Evolutionary conservation across 352 stramenopile species (phyloP).

Genomic region (Plasmopara viticola): DNA sequence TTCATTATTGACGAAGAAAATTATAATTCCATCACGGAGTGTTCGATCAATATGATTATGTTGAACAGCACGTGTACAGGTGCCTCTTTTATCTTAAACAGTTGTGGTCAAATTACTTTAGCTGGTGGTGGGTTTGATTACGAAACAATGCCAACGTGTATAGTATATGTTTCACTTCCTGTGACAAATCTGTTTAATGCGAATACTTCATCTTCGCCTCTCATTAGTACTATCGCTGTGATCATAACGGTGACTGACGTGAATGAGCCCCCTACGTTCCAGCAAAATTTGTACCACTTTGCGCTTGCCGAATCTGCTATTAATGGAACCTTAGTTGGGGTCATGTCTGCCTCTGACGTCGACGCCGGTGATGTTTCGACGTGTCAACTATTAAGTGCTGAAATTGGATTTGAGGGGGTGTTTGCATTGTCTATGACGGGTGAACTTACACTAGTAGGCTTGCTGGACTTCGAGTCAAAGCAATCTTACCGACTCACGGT

Average conservation of each 20-base stretch:
- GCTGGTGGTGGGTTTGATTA: conserved; percentile 14
- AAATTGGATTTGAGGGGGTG: conserved; percentile 5
- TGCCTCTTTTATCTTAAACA: conserved; percentile 10
- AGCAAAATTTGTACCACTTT: conserved; percentile 13
- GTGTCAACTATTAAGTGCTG: conserved; percentile 8
- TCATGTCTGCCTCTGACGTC: conserved; percentile 10
- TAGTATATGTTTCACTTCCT: conserved; percentile 13
- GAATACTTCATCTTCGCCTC: conserved; percentile 3
- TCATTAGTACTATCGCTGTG: conserved; percentile 6
- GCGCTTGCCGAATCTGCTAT: conserved; percentile 8
- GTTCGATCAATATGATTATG: conserved; percentile 12
- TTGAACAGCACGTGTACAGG: conserved; percentile 16
- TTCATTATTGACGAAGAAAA: conserved; percentile 27
- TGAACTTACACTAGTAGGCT: conserved; percentile 6
- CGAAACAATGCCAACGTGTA: conserved; percentile 21
- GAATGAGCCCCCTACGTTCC: conserved; percentile 19
- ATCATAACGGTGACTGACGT: conserved; percentile 16
- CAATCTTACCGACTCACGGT: conserved; percentile 12
- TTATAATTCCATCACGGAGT: conserved; percentile 5
- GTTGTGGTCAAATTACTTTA: conserved; percentile 19
- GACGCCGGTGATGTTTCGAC: conserved; percentile 5
- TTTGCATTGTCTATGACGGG: conserved; percentile 15
- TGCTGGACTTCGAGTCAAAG: conserved; percentile 18
- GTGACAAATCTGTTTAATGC: conserved; percentile 7
- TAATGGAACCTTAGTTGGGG: conserved; percentile 8